Conservation (phyloP, 441 rosid genomes). For the Omphalea diandra region DNA sequence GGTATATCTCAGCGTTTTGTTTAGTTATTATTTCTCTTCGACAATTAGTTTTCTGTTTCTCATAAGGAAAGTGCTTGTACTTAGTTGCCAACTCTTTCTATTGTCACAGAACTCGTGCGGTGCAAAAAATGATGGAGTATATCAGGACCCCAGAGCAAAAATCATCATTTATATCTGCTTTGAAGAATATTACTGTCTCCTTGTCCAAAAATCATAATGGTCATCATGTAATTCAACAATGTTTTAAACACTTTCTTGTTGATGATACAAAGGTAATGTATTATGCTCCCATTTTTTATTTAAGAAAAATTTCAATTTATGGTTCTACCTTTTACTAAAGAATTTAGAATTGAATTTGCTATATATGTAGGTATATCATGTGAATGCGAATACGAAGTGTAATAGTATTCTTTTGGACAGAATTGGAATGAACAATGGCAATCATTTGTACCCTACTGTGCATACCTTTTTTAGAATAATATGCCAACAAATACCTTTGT, state of each 20-base stretch:
- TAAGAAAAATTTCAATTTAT: too few species aligned
- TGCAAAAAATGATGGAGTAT: slow-evolving; percentile 37
- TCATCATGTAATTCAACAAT: slow-evolving; percentile 35
- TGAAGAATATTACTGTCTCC: slow-evolving; percentile 22
- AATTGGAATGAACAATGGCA: too few species aligned
- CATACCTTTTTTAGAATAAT: too few species aligned
- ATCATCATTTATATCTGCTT: slow-evolving; percentile 16
- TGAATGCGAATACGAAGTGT: too few species aligned
- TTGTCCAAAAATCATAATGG: slow-evolving; percentile 35
- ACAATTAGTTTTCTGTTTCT: not conserved
- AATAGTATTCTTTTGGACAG: too few species aligned
- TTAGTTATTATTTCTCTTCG: not conserved
- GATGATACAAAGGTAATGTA: slow-evolving; percentile 35
- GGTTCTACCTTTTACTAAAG: too few species aligned
- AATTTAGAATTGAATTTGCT: too few species aligned
- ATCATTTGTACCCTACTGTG: too few species aligned
- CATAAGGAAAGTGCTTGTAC: too few species aligned
- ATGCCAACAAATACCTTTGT: too few species aligned
- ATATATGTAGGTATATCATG: too few species aligned
- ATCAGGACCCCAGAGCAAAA: slow-evolving; percentile 22
- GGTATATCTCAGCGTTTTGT: slow-evolving; percentile 28
- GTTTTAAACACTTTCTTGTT: slow-evolving; percentile 29
- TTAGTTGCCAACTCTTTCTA: too few species aligned
- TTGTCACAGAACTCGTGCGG: slow-evolving; percentile 30
- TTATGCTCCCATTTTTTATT: not conserved